These are phyloP conservation scores for Aspergillus leporis DNA, from an alignment of 495 filamentous ascomycete species.

Conservation along the genomic window DNA sequence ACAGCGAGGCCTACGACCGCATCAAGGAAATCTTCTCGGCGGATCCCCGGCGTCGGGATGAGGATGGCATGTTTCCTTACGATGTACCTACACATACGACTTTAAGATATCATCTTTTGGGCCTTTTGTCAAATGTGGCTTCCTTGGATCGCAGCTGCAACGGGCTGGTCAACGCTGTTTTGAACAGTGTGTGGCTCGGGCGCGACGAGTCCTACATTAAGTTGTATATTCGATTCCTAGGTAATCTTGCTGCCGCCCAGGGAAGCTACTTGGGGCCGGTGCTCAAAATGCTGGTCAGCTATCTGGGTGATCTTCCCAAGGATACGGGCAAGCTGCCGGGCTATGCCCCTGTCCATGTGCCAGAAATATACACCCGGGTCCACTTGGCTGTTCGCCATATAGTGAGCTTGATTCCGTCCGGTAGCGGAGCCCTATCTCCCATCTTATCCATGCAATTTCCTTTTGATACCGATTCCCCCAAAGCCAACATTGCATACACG, in stretches of 20 bases:
- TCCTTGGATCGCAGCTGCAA: slow-evolving; percentile 71
- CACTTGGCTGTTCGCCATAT: slow-evolving; percentile 77
- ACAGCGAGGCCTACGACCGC: slow-evolving; percentile 70
- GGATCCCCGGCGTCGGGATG: slow-evolving; percentile 41
- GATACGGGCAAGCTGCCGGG: slow-evolving; percentile 60
- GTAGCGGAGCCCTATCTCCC: slow-evolving; percentile 66
- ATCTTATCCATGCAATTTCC: slow-evolving; percentile 71
- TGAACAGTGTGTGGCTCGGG: slow-evolving; percentile 81
- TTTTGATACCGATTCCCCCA: slow-evolving; percentile 67
- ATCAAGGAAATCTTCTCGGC: slow-evolving; percentile 68
- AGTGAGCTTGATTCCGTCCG: slow-evolving; percentile 72
- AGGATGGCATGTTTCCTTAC: slow-evolving; percentile 40
- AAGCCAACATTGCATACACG: slow-evolving; percentile 73
- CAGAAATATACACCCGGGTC: slow-evolving; percentile 63
- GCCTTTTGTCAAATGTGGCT: slow-evolving; percentile 71
- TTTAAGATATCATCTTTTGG: slow-evolving; percentile 72
- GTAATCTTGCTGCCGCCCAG: slow-evolving; percentile 78
- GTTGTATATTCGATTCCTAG: slow-evolving; percentile 77
- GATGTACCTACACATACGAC: slow-evolving; percentile 51
- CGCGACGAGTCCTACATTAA: slow-evolving; percentile 78
- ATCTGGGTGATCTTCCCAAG: slow-evolving; percentile 59
- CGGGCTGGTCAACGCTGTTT: slow-evolving; percentile 68
- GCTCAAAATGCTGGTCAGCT: slow-evolving; percentile 75
- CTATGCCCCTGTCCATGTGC: slow-evolving; percentile 55
- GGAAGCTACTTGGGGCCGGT: slow-evolving; percentile 62